phyloP scores from a whole-genome alignment of 179 eudicot genomes.

The Sideroxylon spinosum region DNA sequence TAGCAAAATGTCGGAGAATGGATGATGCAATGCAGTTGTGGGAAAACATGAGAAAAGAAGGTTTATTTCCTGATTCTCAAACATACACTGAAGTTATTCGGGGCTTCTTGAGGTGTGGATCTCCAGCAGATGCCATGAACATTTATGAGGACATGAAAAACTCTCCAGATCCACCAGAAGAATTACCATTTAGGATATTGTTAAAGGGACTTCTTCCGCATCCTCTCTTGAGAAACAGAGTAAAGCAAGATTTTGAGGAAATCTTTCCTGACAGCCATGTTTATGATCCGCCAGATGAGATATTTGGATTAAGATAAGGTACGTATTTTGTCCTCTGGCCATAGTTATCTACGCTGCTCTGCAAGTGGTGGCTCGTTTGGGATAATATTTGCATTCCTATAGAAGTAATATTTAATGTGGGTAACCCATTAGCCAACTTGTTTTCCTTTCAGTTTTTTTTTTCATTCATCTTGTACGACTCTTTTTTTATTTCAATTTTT shows the following conservation, averaged over 20 bases:
- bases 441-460: too few species aligned
- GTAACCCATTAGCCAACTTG: too few species aligned
- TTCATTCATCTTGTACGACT: too few species aligned
- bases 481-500: too few species aligned
- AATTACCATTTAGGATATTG: slow-evolving; percentile 79
- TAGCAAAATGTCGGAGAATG: slow-evolving; percentile 68
- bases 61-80: slow-evolving; percentile 74
- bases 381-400: too few species aligned
- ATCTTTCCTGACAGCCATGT: slow-evolving; percentile 79
- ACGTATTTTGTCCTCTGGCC: neutral
- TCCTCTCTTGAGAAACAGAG: slow-evolving; percentile 85
- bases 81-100: slow-evolving; percentile 81
- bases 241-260: slow-evolving; percentile 88
- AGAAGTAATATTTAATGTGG: too few species aligned
- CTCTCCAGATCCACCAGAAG: slow-evolving; percentile 90
- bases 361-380: too few species aligned
- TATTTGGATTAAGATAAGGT: slow-evolving; percentile 79
- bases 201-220: slow-evolving; percentile 94
- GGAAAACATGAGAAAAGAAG: slow-evolving; percentile 78
- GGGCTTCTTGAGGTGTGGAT: slow-evolving; percentile 75
- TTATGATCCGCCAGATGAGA: slow-evolving; percentile 95
- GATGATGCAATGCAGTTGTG: slow-evolving; percentile 76
- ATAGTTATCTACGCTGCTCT: neutral
- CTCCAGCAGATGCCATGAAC: slow-evolving; percentile 97
- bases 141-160: slow-evolving; percentile 88